Evolutionary conservation across 768 basidiomycete genomes (phyloP), one percentile per base, ranked within the genome.

Genomic region (Psilocybe cyanescens): DNA sequence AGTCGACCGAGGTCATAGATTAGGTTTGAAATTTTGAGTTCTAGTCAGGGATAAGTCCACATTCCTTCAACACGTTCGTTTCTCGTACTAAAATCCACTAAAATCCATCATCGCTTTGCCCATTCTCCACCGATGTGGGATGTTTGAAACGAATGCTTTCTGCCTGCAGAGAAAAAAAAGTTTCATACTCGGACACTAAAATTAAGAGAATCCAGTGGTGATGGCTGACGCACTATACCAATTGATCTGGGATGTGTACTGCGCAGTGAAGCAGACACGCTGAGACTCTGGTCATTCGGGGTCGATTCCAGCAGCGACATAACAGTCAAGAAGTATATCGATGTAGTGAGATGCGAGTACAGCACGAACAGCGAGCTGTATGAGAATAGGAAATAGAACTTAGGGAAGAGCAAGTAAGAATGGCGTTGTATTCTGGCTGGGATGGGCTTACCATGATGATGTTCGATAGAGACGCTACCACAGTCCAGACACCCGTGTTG

Each of bases 361-460:
- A 60, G 33, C n/a, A 19, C 35, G 28, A 60, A 60, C 6, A 60
- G 46, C 19, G 59, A 54, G 31, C 19, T 55, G 35, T 60, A 60
- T 1, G 59, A 60, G 37, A 46, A 60, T 5, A 60, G 28, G 47
- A 55, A 55, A n/a, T 55, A 60, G 35, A 60, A 54, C 59, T 60
- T 14, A 14, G 17, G 30, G 47, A 9, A 1, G 0, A 11, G 30
- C 17, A 47, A 52, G 30, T 11, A 17, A 19, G 24, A 11, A 4
- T 17, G 16, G 17, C 6, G 19, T 9, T 16, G 12, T 14, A 2
- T 29, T 39, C 3, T 17, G 39, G 17, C 17, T 37, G n/a, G 1
- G 19, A 12, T 49, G 7, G 33, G 19, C 28, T 52, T 24, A 60
- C 59, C 59, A 60, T 60, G 11, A 55, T 28, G 17, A 60, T 16